Conservation (phyloP, 1,284 basidiomycete genomes). For the Agroathelia rolfsii region DNA sequence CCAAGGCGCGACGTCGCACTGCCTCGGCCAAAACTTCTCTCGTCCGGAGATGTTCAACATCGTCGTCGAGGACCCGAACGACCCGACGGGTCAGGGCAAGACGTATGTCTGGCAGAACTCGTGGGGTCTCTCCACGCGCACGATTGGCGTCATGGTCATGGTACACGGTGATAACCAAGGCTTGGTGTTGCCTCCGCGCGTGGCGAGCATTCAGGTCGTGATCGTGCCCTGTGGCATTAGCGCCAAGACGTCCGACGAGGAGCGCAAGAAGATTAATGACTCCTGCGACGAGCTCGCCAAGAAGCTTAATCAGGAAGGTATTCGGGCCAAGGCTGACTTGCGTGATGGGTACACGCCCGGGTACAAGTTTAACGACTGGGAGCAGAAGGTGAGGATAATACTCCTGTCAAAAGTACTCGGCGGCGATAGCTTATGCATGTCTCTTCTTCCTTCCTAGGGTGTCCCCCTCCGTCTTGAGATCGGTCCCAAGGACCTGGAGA, state of each 20-base stretch:
- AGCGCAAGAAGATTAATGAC: slow-evolving; percentile 68
- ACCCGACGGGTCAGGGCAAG: slow-evolving; percentile 58
- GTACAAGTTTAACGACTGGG: slow-evolving; percentile 99
- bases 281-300: slow-evolving; percentile 70
- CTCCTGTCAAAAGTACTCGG: too few species aligned
- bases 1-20: slow-evolving; percentile 96
- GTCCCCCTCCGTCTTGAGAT: slow-evolving; percentile 96
- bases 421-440: too few species aligned
- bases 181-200: slow-evolving; percentile 89
- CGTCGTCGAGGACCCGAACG: slow-evolving; percentile 87
- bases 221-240: slow-evolving; percentile 92
- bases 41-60: slow-evolving; percentile 97
- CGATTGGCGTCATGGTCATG: slow-evolving; percentile 99
- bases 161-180: slow-evolving; percentile 98
- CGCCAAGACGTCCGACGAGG: slow-evolving; percentile 65
- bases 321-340: slow-evolving; percentile 86
- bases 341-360: slow-evolving; percentile 96
- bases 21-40: slow-evolving; percentile 97
- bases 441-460: slow-evolving; percentile 44
- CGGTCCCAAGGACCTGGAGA: slow-evolving; percentile 87
- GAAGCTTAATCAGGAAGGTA: slow-evolving; percentile 59
- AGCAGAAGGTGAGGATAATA: slow-evolving; percentile 66
- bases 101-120: slow-evolving; percentile 95
- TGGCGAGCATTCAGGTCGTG: slow-evolving; percentile 87
- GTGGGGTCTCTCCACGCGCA: slow-evolving; percentile 95